Conservation (phyloP, 768 basidiomycete genomes). For the Trametes cubensis region DNA sequence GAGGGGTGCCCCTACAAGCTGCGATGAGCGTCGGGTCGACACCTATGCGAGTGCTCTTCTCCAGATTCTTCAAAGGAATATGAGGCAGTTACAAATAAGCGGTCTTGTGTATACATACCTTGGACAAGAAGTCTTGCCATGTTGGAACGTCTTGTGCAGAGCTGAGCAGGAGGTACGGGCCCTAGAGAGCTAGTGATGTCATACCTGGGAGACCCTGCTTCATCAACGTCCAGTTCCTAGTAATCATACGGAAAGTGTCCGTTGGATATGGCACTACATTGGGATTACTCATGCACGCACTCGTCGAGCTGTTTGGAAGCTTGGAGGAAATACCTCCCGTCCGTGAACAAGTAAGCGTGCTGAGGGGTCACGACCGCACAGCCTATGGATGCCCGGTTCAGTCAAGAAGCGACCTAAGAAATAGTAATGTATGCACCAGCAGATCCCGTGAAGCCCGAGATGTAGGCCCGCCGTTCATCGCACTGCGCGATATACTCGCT, state of each 20-base stretch:
- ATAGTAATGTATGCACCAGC: conserved; percentile 61
- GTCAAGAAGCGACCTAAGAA: neutral
- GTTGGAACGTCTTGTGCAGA: conserved; percentile 70
- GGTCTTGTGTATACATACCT: conserved; percentile 50
- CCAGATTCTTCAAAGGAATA: conserved; percentile 53
- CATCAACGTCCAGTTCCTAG: conserved; percentile 93
- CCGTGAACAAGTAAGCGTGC: conserved; percentile 86
- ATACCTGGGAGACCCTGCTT: conserved; percentile 84
- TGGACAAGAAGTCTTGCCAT: conserved; percentile 85
- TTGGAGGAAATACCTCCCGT: conserved; percentile 94
- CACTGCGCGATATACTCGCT: conserved; percentile 89
- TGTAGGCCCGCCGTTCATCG: conserved; percentile 83
- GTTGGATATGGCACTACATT: neutral
- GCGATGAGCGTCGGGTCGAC: conserved; percentile 80
- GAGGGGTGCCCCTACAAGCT: conserved; percentile 47
- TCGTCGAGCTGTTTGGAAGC: conserved; percentile 86
- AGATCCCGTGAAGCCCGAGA: conserved; percentile 93
- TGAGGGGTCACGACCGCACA: conserved; percentile 75
- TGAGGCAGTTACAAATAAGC: neutral
- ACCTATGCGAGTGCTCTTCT: conserved; percentile 66
- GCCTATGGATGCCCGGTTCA: conserved; percentile 43
- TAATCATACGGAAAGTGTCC: neutral
- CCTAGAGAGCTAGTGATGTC: conserved; percentile 20
- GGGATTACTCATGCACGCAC: conserved; percentile 44
- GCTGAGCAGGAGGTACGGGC: conserved; percentile 13